These are phyloP conservation scores for Phialocephala subalpina DNA, from an alignment of 2,329 filamentous ascomycete species.

Conservation along the genomic window DNA sequence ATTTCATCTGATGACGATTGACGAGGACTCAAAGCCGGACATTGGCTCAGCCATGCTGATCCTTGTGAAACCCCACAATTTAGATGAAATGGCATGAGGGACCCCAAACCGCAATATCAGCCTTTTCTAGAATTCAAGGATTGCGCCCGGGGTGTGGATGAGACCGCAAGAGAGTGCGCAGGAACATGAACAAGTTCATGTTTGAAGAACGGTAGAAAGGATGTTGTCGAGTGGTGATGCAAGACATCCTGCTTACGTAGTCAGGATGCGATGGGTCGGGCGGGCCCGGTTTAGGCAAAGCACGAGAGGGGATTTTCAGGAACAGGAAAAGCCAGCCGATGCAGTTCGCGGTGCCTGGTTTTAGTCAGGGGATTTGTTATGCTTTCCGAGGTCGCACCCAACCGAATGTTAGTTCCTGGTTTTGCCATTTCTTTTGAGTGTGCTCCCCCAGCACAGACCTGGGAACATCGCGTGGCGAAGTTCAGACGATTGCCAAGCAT, in stretches of 20 bases:
- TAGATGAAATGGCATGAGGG: conserved; percentile 7
- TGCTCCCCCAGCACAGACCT: neutral
- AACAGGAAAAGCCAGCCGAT: neutral
- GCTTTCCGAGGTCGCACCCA: neutral
- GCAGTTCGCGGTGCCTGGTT: neutral
- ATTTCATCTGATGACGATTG: conserved; percentile 1
- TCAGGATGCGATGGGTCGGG: neutral
- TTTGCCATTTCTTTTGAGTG: neutral
- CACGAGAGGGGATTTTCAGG: neutral
- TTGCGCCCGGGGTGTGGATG: neutral
- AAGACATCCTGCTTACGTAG: neutral
- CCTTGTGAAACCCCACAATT: conserved; percentile 9
- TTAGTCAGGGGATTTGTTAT: conserved; percentile 10
- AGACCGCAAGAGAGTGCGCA: neutral
- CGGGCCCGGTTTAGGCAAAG: neutral
- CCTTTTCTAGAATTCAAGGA: conserved; percentile 4
- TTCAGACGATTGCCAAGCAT: conserved; percentile 8
- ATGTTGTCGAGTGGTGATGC: conserved; percentile 5
- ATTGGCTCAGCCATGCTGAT: conserved; percentile 3
- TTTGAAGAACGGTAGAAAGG: conserved; percentile 4
- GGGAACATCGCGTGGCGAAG: neutral
- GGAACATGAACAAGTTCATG: neutral
- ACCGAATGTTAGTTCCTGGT: conserved; percentile 2
- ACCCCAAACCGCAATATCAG: neutral
- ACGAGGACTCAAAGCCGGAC: neutral